Conservation (phyloP, 1,139 yeast genomes). For the Taphrina wiesneri region DNA sequence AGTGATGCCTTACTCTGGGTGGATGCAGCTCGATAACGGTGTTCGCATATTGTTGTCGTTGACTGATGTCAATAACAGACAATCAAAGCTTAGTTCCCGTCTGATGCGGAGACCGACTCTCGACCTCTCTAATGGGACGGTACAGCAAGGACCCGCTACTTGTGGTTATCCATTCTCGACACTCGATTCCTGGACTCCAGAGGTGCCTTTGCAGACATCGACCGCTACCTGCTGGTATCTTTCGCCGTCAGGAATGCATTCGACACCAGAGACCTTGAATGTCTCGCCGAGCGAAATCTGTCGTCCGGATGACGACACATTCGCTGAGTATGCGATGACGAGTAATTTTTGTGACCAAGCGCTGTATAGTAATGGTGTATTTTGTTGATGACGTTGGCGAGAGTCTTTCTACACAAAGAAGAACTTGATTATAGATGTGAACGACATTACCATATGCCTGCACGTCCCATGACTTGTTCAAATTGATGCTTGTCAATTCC, state of each 20-base stretch:
- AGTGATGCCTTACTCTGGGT: neutral
- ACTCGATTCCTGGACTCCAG: neutral
- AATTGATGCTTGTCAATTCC: slow-evolving; percentile 32
- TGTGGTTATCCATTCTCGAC: neutral
- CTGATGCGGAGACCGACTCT: neutral
- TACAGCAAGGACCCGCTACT: neutral
- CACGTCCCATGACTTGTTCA: slow-evolving; percentile 34
- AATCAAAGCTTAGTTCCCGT: neutral
- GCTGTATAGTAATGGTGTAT: neutral
- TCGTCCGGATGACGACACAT: neutral
- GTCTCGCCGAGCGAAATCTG: neutral
- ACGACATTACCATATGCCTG: slow-evolving; percentile 29
- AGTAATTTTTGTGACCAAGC: neutral
- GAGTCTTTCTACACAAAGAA: no score
- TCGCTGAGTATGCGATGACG: neutral
- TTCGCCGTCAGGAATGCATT: neutral
- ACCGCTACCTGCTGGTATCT: neutral
- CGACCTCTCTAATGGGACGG: neutral
- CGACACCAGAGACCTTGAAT: neutral
- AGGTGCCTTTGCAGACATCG: neutral
- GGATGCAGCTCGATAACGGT: slow-evolving; percentile 3
- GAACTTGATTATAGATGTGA: neutral
- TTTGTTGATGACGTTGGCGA: no score
- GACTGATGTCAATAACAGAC: neutral
- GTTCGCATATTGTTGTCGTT: neutral